Conservation (phyloP, 108 stramenopile genomes). For the Discostella stelligeroides region DNA sequence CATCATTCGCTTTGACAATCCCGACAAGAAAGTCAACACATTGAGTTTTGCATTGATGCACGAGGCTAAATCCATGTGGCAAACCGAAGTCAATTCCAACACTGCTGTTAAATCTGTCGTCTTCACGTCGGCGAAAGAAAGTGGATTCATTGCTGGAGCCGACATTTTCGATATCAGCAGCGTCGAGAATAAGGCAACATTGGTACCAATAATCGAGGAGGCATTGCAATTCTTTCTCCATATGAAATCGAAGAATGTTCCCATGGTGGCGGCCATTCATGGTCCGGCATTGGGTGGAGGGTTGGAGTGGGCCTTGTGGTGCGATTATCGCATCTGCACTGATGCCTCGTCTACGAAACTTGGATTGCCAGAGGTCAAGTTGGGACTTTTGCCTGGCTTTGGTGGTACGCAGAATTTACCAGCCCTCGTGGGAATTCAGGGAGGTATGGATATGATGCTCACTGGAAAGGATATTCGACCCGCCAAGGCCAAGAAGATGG, state of each 20-base stretch:
- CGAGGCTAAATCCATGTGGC: conserved; percentile 89
- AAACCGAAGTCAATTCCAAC: conserved; percentile 68
- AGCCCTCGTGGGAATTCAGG: conserved; percentile 88
- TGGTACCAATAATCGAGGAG: conserved; percentile 84
- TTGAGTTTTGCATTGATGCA: conserved; percentile 84
- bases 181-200: conserved; percentile 79
- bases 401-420: conserved; percentile 98
- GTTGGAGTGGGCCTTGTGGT: conserved; percentile 98
- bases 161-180: conserved; percentile 94
- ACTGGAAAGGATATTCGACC: conserved; percentile 95
- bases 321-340: conserved; percentile 96
- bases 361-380: conserved; percentile 97
- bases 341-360: conserved; percentile 92
- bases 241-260: conserved; percentile 78
- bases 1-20: conserved; percentile 91
- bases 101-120: conserved; percentile 89
- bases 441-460: conserved; percentile 97
- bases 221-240: conserved; percentile 81
- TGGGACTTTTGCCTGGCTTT: conserved; percentile 97
- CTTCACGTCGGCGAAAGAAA: conserved; percentile 94
- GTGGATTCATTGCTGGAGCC: conserved; percentile 98
- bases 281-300: conserved; percentile 98
- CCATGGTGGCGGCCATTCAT: conserved; percentile 96
- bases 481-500: conserved; percentile 98
- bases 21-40: conserved; percentile 92